Percentiles rank a stretch among this genome's conserved stretches.
Conservation (phyloP, 805 yeast species). For the Yarrowia divulgata region DNA sequence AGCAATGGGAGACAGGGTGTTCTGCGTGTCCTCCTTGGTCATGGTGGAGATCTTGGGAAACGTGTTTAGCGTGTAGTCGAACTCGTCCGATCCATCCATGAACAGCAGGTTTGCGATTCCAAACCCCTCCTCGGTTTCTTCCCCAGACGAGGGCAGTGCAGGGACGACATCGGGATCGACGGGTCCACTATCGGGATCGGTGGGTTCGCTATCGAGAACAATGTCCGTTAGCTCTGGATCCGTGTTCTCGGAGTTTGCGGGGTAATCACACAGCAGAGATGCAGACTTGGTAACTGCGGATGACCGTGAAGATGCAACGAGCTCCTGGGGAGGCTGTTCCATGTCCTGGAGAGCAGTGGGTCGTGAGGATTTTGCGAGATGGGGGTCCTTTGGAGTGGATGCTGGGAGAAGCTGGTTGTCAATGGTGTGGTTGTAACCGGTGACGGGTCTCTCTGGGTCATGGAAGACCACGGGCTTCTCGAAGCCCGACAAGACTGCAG, state of each 20-base stretch:
- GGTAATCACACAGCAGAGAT: neutral
- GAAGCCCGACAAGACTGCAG: conserved; percentile 22
- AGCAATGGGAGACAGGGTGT: conserved; percentile 5
- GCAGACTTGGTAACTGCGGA: conserved; percentile 3
- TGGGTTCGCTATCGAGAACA: neutral
- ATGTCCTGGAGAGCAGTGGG: conserved; percentile 19
- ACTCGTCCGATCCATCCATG: conserved; percentile 31
- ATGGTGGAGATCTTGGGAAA: conserved; percentile 18
- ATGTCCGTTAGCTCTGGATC: conserved; percentile 12
- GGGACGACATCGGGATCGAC: neutral
- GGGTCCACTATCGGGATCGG: neutral
- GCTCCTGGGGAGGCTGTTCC: conserved; percentile 15
- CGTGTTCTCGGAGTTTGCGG: conserved; percentile 8
- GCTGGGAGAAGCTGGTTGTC: neutral
- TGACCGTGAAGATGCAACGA: neutral
- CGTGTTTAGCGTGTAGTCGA: conserved; percentile 33
- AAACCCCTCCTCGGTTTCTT: conserved; percentile 14
- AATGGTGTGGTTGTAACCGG: neutral
- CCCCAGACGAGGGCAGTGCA: neutral
- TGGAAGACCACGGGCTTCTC: conserved; percentile 18
- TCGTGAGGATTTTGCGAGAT: neutral
- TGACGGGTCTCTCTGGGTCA: neutral
- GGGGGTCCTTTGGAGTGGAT: neutral
- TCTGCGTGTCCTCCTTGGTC: conserved; percentile 6
- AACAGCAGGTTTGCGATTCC: conserved; percentile 31